A percentile compares a stretch with the other conserved stretches of the same genome.
Evolutionary conservation across 2,329 filamentous ascomycete species (phyloP).

Genomic region (Penicillium sp.): DNA sequence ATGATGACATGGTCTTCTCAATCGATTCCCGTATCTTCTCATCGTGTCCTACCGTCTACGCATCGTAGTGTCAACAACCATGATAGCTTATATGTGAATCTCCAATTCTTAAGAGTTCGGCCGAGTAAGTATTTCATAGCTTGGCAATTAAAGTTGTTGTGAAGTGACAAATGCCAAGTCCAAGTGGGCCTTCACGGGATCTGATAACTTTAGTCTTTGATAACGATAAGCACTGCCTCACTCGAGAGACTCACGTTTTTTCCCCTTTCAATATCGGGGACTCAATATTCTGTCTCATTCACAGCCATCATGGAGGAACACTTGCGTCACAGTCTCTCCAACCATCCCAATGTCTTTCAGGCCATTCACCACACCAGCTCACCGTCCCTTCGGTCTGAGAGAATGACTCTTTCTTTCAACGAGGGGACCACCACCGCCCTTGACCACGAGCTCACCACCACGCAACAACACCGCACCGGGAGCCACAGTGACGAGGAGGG

Average conservation of each 20-base stretch:
- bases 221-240: slow-evolving; percentile 4
- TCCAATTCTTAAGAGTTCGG: no score
- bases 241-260: neutral
- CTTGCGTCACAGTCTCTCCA: slow-evolving; percentile 29
- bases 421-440: slow-evolving; percentile 44
- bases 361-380: slow-evolving; percentile 22
- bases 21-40: no score
- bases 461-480: slow-evolving; percentile 23
- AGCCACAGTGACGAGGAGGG: slow-evolving; percentile 44
- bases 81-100: no score
- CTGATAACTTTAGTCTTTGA: neutral
- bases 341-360: slow-evolving; percentile 28
- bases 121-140: no score
- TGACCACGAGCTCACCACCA: slow-evolving; percentile 29
- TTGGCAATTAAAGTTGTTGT: neutral
- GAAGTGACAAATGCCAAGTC: no score
- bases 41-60: no score
- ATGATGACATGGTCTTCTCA: no score
- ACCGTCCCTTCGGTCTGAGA: slow-evolving; percentile 21
- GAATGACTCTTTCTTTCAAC: slow-evolving; percentile 24
- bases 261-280: no score
- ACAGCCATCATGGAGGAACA: slow-evolving; percentile 28
- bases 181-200: neutral
- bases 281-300: slow-evolving; percentile 2
- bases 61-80: no score